A percentile compares a stretch with the other conserved stretches of the same genome.
phyloP scores from a whole-genome alignment of 208 protist species.

The Leishmania aethiopica region DNA sequence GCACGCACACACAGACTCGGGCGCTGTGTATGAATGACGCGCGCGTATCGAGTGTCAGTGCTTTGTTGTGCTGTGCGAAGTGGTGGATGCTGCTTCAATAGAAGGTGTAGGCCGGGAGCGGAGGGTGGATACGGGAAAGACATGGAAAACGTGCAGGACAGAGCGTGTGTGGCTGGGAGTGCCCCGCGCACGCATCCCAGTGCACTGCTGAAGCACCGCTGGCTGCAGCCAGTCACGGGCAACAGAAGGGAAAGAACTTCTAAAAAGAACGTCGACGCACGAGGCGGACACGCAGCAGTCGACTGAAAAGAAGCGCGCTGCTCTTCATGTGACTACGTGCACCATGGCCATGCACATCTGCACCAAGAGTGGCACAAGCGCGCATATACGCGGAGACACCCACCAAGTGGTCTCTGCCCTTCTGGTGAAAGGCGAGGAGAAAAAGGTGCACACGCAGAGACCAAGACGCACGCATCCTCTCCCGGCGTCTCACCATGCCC shows the following conservation, averaged over 20 bases:
- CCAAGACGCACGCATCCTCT: background rate
- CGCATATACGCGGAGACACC: background rate
- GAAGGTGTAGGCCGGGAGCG: background rate
- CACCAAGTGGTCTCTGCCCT: background rate
- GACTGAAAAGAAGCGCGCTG: background rate
- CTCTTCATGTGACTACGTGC: background rate
- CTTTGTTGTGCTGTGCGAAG: background rate
- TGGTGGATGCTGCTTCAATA: background rate
- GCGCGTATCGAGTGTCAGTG: background rate
- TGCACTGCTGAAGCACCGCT: background rate
- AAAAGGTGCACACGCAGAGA: background rate
- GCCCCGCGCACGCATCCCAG: background rate
- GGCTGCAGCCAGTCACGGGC: background rate
- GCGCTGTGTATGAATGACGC: background rate
- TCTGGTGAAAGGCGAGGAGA: background rate
- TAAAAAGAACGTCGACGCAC: background rate
- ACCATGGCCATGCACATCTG: background rate
- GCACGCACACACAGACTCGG: background rate
- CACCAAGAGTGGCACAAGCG: background rate
- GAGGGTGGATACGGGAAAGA: background rate
- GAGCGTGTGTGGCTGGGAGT: background rate
- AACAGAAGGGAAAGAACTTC: background rate
- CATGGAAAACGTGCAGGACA: background rate
- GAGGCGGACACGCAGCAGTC: background rate
- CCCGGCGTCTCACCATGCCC: background rate